phyloP scores from a whole-genome alignment of 768 basidiomycete species.

The Austroboletus festivus region DNA sequence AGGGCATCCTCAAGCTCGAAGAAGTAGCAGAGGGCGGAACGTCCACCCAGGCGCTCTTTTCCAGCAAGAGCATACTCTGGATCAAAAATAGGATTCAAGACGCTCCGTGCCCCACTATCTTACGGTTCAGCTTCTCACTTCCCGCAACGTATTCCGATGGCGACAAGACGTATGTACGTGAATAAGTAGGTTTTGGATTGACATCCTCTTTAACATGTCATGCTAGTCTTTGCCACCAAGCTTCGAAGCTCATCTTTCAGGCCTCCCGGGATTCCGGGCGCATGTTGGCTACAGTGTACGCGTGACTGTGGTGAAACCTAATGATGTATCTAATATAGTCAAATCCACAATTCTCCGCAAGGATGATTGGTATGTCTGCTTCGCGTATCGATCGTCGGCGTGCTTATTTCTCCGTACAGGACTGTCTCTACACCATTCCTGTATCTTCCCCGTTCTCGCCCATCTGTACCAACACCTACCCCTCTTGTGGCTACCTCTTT shows the following conservation, averaged over 20 bases:
- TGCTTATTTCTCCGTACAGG: constrained; percentile 30
- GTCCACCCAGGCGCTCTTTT: constrained; percentile 47
- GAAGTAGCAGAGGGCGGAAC: constrained; percentile 70
- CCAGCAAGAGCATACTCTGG: constrained; percentile 57
- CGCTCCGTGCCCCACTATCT: constrained; percentile 46
- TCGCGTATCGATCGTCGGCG: not conserved
- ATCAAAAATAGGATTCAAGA: constrained; percentile 40
- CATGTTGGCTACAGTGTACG: constrained; percentile 60
- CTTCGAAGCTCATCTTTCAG: constrained; percentile 62
- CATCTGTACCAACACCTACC: constrained; percentile 48
- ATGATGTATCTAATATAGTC: constrained; percentile 39
- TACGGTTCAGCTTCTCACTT: constrained; percentile 54
- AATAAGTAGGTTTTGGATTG: not conserved
- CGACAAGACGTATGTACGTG: constrained; percentile 56
- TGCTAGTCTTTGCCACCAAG: constrained; percentile 67
- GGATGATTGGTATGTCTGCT: constrained; percentile 47
- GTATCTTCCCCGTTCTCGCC: constrained; percentile 65
- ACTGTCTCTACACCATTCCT: constrained; percentile 57
- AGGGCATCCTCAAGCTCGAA: constrained; percentile 55
- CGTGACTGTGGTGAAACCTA: constrained; percentile 49
- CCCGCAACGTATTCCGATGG: constrained; percentile 58
- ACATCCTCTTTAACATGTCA: constrained; percentile 3
- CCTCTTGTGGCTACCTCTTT: constrained; percentile 34
- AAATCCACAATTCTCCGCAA: constrained; percentile 55
- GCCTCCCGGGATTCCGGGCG: constrained; percentile 70